Percentiles rank a stretch among this genome's conserved stretches.
Evolutionary conservation across 163 green algal species (phyloP).

Genomic region (Scenedesmus sp.): DNA sequence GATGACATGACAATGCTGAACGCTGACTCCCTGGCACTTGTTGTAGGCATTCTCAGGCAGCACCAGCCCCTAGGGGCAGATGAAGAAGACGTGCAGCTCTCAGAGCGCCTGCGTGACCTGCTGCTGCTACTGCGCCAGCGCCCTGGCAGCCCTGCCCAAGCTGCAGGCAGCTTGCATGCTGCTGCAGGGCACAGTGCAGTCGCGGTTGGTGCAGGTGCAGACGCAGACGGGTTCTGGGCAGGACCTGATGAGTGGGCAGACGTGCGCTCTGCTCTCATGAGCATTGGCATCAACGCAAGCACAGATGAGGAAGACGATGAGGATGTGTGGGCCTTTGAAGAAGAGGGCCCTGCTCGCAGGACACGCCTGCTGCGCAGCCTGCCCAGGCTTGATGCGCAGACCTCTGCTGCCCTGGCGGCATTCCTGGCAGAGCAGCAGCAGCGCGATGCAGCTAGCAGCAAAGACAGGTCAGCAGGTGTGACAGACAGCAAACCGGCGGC

Average conservation of each 20-base stretch:
- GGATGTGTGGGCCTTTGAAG: conserved; percentile 36
- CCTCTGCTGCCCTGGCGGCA: background rate
- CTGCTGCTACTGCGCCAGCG: conserved; percentile 36
- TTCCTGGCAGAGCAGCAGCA: conserved; percentile 31
- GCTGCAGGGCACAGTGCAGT: background rate
- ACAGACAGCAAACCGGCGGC: background rate
- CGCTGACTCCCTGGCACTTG: conserved; percentile 33
- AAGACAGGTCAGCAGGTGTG: background rate
- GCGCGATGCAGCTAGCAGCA: background rate
- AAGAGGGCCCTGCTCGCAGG: background rate
- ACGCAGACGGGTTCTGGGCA: conserved; percentile 23
- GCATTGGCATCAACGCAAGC: conserved; percentile 43
- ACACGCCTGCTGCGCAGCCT: conserved; percentile 38
- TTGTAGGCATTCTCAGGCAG: conserved; percentile 32
- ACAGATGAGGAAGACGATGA: conserved; percentile 43
- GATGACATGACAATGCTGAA: conserved; percentile 22
- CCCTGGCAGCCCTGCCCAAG: background rate
- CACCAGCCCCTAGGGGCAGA: background rate
- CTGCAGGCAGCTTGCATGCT: background rate
- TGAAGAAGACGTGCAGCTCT: conserved; percentile 22
- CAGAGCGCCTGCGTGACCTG: conserved; percentile 17
- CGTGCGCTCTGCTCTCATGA: conserved; percentile 39
- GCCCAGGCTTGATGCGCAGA: conserved; percentile 13
- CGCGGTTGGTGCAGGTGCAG: background rate
- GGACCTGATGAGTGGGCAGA: conserved; percentile 43